Evolutionary conservation across 148 eudicot species (phyloP).

Genomic region (Vaccinium corymbosum): DNA sequence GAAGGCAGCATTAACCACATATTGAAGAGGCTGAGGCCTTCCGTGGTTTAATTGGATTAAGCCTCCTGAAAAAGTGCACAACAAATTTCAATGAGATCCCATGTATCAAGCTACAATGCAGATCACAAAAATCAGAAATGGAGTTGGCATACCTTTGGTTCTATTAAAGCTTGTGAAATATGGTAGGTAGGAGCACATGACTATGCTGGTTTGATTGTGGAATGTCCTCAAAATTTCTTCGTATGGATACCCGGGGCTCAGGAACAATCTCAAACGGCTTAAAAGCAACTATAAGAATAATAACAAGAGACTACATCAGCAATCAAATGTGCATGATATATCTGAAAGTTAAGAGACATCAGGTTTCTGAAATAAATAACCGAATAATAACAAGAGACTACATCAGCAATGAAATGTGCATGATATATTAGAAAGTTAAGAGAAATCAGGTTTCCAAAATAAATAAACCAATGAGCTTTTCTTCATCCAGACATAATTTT

Average conservation of each 20-base stretch:
- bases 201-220: slow-evolving; percentile 77
- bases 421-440: not conserved
- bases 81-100: not conserved
- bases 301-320: slow-evolving; percentile 8
- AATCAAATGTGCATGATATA: not conserved
- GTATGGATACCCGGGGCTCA: slow-evolving; percentile 92
- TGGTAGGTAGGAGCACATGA: slow-evolving; percentile 90
- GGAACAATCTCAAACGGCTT: slow-evolving; percentile 76
- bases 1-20: slow-evolving; percentile 91
- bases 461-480: not conserved
- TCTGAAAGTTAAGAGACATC: not conserved
- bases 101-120: not conserved
- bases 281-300: slow-evolving; percentile 60
- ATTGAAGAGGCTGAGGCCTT: slow-evolving; percentile 91
- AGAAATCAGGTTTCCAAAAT: not conserved
- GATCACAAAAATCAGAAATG: not conserved
- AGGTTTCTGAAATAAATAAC: not conserved
- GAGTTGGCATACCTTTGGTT: slow-evolving; percentile 56
- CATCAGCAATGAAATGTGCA: too few relatives aligned
- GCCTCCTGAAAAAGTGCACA: slow-evolving; percentile 50
- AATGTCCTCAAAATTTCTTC: slow-evolving; percentile 71
- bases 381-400: too few relatives aligned
- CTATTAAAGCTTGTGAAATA: slow-evolving; percentile 70
- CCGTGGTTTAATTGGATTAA: slow-evolving; percentile 85
- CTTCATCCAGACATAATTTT: not conserved